Base-by-base conservation (phyloP, 1,284 basidiomycete genomes). In the Ganoderma lingzhi region DNA sequence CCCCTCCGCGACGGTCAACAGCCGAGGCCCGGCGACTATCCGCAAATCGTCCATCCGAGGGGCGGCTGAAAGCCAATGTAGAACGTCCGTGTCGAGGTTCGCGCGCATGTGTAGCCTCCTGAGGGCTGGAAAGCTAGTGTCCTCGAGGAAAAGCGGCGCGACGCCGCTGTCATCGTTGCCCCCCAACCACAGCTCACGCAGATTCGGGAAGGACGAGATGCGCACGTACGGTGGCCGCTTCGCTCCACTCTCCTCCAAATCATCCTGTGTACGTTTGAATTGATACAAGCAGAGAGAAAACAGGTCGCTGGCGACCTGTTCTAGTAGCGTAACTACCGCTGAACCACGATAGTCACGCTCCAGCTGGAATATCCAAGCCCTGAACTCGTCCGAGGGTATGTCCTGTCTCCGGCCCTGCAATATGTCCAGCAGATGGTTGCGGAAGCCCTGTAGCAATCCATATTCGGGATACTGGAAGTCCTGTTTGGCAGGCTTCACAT, bases 121-220 rank as follows among this genome's bases (percentile, higher is more conserved):
- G 0, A 55, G 53, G 12, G 5, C 28, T 15, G 53, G 53, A 55
- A 55, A 55, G 12, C 30, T 55, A 17, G 53, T 32, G 53, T 32
- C 30, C 15, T 12, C 12, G 30, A 32, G 30, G 53, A 55, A 55
- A 1, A 55, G 28, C 9, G 30, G n/a, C 9, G 53, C 12, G 23
- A 23, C 23, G 28, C 10, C 23, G 12, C 30, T 28, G 2, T 6
- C 5, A 55, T 55, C 53, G 30, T 14, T 32, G 12, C 53, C 53
- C 23, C 53, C 53, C 17, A 55, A 55, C 53, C 53, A 55, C 53
- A 55, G 53, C 53, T 55, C 53, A 5, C 30, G 53, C 28, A 55
- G 30, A 12, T 32, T 55, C 6, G 53, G 53, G 28, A 55, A 55
- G 53, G 53, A 15, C 15, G 28, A 17, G 5, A 32, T 1, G 39